Evolutionary conservation across 257 asterid species (phyloP), one percentile per base, ranked within the genome.

Genomic region (Solanum clarkiae): DNA sequence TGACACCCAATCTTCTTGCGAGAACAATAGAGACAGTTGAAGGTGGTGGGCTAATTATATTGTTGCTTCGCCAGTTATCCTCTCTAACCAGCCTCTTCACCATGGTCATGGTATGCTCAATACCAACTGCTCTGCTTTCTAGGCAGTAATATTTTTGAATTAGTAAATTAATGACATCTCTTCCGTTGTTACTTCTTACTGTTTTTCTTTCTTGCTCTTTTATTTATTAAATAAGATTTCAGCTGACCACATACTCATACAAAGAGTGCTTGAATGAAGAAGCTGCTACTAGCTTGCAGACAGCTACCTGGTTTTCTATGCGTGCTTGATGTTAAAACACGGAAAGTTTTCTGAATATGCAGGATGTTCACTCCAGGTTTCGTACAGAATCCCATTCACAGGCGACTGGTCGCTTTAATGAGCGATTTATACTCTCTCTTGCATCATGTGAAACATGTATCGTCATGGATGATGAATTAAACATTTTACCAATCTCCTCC

Each of bases 21-120:
- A 94, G 98, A 91, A 97, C 99, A 74, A 94, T 97, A 87, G 99
- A 97, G 91, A 97, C 99, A 42, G 99, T 97, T 90, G 98, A 94
- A 90, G 99, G 99, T 83, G 98, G 99, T 88, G 99, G 99, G 65
- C 84, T 97, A 94, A 93, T 97, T 82, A 88, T 97, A 49, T 89
- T 97, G 91, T 91, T 97, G 88, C 93, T 97, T 62, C 98, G 96
- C 84, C 91, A 98, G 36, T 89, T 97, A 84, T 89, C 99, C 80
- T 95, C 99, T 12, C 95, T 97, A 74, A 92, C 98, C 57, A 92
- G 97, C 84, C 93, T 97, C 72, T 93, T 57, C 93, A 92, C 99
- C 69, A 97, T 97, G 99, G 97, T 91, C 88, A 97, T 97, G 99
- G 99, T 94, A 94, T 40, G 70, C 47, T 51, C 82, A 75, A 49